Base-by-base conservation (phyloP, 2,329 filamentous ascomycete species). In the Pseudonectria foliicola region DNA sequence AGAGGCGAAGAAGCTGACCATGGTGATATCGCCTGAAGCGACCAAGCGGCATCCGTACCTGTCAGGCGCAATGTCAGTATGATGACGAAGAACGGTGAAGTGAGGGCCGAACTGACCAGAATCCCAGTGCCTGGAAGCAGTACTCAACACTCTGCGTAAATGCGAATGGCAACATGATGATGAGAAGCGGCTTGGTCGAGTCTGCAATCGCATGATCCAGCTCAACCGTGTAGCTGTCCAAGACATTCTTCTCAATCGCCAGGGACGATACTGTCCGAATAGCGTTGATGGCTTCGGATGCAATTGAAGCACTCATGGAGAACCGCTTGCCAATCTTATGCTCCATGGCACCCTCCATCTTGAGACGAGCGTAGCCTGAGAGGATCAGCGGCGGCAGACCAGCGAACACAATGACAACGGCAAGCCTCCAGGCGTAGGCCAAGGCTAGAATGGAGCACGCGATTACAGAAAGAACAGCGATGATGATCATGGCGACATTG, bases 381-480 rank as follows among this genome's bases (percentile, higher is more conserved):
- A 50, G 33, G 1, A 71, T 27, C 8, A 73, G 44, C 0, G 61
- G 56, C 2, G 67, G 59, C 8, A 72, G 40, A 3, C 59, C 63
- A 10, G 56, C 66, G 27, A 65, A 61, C 0, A 65, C 51, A 18
- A 60, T 54, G 0, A 70, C 64, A 3, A 72, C 50, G 1, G 59
- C 62, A 2, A 73, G 50, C 25, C 63, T 69, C 66, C 64, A 73
- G 1, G 57, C 59, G 34, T 60, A 55, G 0, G 50, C 58, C 3
- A 73, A 43, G 0, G 62, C 55, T 0, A 73, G 44, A 2, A 64
- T 53, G 14, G 55, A 57, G 35, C 55, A 61, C 3, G 57, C 52
- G 1, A 66, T 18, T 0, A 73, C 40, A 18, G 58, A 68, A 26
- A 67, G 38, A 2, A 64, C n/a, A 6, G 60, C 50, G 13, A 67